Base-by-base conservation (phyloP, 345 rosid genomes). In the Eutrema yunnanense region DNA sequence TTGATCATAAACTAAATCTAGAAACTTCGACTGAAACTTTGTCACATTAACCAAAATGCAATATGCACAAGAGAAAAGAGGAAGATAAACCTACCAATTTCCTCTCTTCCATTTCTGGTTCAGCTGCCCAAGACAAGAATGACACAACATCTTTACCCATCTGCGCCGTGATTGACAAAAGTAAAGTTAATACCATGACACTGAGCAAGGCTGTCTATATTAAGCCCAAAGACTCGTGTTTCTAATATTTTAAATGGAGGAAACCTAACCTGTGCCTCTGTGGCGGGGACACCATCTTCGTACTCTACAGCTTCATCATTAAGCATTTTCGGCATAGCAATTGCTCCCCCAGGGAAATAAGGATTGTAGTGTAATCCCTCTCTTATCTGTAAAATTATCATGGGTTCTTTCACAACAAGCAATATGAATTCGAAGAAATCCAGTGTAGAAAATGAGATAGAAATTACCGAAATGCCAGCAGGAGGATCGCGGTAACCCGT, bases 91-190 rank as follows among this genome's bases (percentile, higher is more conserved):
- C 27, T 84, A 96, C 99, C 92, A 96, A 77, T 71, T 96, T 96
- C 80, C 99, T 85, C 77, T 96, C 99, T 80, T 96, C 99, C 99
- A 96, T 96, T 82, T 96, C 99, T 12, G 98, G 99, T 77, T 96
- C 98, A 34, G 99, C 99, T 22, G 99, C 99, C 99, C 99, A 96
- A 1, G 97, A 30, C 69, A 96, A 84, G 75, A 96, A 92, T 51
- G 97, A 11, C 22, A 90, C 97, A 13, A 96, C 89, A 82, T 96
- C 99, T 84, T 96, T 96, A 80, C 99, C 98, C 99, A 96, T 96
- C 99, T 96, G 86, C 75, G 26, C 59, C 72, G 43, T 6, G 63
- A 71, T 30, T 7, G 44, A 52, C 40, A 62, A 29, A 43, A 7
- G 33, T 33, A 6, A 13, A 41, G 64, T 52, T 65, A 51, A 67